Percentiles rank a stretch among this genome's conserved stretches.
phyloP scores from a whole-genome alignment of 768 basidiomycete genomes.

The Kondoa subrosea region DNA sequence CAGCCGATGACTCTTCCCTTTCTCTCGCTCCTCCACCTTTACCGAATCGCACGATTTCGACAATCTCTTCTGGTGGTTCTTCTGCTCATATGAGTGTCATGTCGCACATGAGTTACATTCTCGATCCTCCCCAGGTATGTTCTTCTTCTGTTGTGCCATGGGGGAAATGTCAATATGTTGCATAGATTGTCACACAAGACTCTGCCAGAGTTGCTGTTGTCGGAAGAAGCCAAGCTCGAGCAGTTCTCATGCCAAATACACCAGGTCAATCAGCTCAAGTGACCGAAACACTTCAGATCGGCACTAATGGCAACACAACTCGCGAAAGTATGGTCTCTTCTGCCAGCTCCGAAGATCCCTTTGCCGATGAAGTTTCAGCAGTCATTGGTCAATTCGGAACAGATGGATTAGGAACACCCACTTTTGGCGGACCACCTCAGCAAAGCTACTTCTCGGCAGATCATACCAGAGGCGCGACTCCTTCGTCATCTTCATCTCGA shows the following conservation, averaged over 20 bases:
- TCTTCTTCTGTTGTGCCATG: background rate
- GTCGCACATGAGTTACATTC: slow-evolving; percentile 29
- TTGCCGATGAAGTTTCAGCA: slow-evolving; percentile 16
- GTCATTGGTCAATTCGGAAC: slow-evolving; percentile 3
- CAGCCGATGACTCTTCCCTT: slow-evolving; percentile 5
- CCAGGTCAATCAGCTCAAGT: background rate
- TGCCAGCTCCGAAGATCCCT: slow-evolving; percentile 12
- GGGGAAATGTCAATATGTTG: background rate
- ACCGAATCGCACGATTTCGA: slow-evolving; percentile 15
- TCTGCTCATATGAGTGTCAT: slow-evolving; percentile 13
- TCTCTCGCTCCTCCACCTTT: background rate
- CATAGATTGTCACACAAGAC: slow-evolving; percentile 1
- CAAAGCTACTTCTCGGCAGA: background rate
- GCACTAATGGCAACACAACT: background rate
- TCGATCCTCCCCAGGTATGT: slow-evolving; percentile 26
- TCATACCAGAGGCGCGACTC: background rate
- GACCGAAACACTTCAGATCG: background rate
- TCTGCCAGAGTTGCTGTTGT: background rate
- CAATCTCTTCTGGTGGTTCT: slow-evolving; percentile 10
- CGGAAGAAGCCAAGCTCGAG: slow-evolving; percentile 1
- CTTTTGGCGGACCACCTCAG: slow-evolving; percentile 9
- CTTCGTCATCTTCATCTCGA: background rate
- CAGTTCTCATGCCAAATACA: background rate
- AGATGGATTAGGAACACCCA: slow-evolving; percentile 6
- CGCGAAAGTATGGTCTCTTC: background rate